Evolutionary conservation across 202 grass and related monocot species (phyloP), one percentile per base, ranked within the genome.

Genomic region (Saccharum hybrid): DNA sequence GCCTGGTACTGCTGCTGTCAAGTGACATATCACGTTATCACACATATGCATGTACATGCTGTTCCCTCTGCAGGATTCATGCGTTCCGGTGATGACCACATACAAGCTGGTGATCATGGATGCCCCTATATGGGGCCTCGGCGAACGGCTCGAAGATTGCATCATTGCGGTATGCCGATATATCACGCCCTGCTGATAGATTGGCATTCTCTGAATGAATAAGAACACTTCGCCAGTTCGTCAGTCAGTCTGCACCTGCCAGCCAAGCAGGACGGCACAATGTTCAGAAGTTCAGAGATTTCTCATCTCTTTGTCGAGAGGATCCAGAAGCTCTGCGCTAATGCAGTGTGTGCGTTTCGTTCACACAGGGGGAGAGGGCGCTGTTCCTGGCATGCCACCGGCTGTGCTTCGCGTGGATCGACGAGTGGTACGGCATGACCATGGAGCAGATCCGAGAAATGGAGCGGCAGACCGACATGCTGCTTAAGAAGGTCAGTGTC

Each of bases 351-450:
- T 40, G 19, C 19, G 19, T 41, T 12, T 52, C 7, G 13, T 59
- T 76, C 36, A 16, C 67, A 51, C 43, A 98, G 96, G 91, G 85
- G 30, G 71, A 98, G 85, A 93, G 86, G 63, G 87, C 96, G 59
- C 83, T 98, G 52, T 90, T 98, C 76, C 76, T 90, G 81, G 85
- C 90, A 66, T 94, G 87, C 65, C 91, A 98, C 86, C 86, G 87
- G 81, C 81, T 98, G 82, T 95, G 93, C 83, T 94, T 98, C 84
- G 85, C 87, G 65, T 98, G 89, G 93, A 94, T 95, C 64, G 96
- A 98, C 87, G 91, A 98, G 19, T 98, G 96, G 93, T 83, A 84
- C 78, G 93, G 96, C 60, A 95, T 98, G 93, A 90, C 87, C 5
- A n/a, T 73, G 76, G 87, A 89, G 72, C 93, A 94, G 74, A 91